phyloP scores from a whole-genome alignment of 495 filamentous ascomycete species.

The Neurospora sp. region DNA sequence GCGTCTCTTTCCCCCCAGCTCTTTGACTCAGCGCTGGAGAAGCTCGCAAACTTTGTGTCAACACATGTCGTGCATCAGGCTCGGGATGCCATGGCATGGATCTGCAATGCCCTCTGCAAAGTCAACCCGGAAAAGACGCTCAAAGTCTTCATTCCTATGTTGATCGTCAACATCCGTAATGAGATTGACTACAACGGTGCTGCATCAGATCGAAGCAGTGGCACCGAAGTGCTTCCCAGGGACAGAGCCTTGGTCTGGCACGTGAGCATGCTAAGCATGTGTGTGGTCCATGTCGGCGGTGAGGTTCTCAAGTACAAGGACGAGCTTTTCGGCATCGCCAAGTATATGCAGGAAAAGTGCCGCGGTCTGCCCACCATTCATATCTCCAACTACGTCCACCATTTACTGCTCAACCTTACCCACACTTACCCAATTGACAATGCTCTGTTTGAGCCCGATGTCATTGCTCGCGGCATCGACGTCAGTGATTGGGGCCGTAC shows the following conservation, averaged over 20 bases:
- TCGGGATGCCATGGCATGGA: constrained; percentile 96
- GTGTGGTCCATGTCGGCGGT: constrained; percentile 87
- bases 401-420: constrained; percentile 94
- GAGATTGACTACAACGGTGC: constrained; percentile 98
- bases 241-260: constrained; percentile 94
- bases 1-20: constrained; percentile 86
- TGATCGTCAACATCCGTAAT: constrained; percentile 83
- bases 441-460: constrained; percentile 66
- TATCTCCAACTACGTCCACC: constrained; percentile 94
- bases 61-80: constrained; percentile 97
- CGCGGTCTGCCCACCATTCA: constrained; percentile 88
- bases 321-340: constrained; percentile 81
- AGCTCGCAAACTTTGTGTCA: constrained; percentile 85
- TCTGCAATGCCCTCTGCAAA: constrained; percentile 92
- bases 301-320: constrained; percentile 78
- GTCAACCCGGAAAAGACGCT: constrained; percentile 86
- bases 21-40: constrained; percentile 82
- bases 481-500: constrained; percentile 70
- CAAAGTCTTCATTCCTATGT: constrained; percentile 77
- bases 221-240: constrained; percentile 83
- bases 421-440: constrained; percentile 88
- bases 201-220: constrained; percentile 85
- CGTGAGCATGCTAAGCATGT: constrained; percentile 96
- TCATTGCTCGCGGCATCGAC: constrained; percentile 38
- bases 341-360: constrained; percentile 93